Evolutionary conservation across 2,329 filamentous ascomycete genomes (phyloP).

Genomic region (Aspergillus sp.): DNA sequence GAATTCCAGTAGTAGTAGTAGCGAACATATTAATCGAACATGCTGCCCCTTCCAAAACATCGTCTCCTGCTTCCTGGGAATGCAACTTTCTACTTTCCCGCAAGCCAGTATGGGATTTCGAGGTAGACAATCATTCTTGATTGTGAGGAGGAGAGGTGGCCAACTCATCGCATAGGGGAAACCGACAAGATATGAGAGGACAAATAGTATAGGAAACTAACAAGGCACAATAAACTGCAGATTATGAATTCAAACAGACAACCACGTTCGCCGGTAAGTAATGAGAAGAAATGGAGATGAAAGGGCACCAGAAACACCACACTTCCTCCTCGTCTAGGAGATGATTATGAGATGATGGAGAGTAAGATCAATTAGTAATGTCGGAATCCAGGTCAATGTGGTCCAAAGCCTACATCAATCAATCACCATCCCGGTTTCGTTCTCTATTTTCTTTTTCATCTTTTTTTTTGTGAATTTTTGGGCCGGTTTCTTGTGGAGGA

Average conservation of each 20-base stretch:
- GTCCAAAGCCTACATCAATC: slow-evolving; percentile 35
- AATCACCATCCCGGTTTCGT: slow-evolving; percentile 19
- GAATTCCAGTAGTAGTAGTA: slow-evolving; percentile 26
- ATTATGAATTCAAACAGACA: slow-evolving; percentile 30
- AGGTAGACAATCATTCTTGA: slow-evolving; percentile 10
- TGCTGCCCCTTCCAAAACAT: slow-evolving; percentile 5
- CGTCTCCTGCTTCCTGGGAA: slow-evolving; percentile 21
- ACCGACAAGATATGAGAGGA: slow-evolving; percentile 26
- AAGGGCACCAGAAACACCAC: slow-evolving; percentile 45
- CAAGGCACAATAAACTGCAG: slow-evolving; percentile 31
- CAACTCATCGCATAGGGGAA: slow-evolving; percentile 26
- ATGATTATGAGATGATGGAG: slow-evolving; percentile 37
- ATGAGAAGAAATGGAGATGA: slow-evolving; percentile 18
- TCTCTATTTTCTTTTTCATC: slow-evolving; percentile 29
- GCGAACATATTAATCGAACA: slow-evolving; percentile 22
- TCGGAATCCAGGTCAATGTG: slow-evolving; percentile 34
- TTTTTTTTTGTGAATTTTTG: slow-evolving; percentile 20
- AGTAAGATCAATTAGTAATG: slow-evolving; percentile 32
- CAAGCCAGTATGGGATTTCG: slow-evolving; percentile 19
- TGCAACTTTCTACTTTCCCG: slow-evolving; percentile 20
- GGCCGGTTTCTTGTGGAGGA: slow-evolving; percentile 9
- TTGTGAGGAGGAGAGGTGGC: slow-evolving; percentile 15
- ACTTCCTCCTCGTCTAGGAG: slow-evolving; percentile 41
- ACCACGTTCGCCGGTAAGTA: slow-evolving; percentile 41
- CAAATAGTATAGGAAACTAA: slow-evolving; percentile 16